Evolutionary conservation across 495 filamentous ascomycete genomes (phyloP).

Genomic region (Thermochaetoides thermophila): DNA sequence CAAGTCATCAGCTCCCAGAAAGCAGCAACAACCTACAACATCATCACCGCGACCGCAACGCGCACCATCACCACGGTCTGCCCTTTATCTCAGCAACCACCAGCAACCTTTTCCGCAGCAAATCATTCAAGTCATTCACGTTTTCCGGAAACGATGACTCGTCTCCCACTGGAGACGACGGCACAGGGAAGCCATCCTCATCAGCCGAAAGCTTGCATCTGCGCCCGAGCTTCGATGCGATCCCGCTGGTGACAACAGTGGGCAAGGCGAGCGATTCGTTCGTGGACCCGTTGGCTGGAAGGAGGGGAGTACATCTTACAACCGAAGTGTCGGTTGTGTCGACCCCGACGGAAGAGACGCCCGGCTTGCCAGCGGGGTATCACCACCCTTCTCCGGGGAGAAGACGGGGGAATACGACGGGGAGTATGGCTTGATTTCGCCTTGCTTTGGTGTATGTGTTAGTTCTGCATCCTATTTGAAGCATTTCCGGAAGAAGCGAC

Average conservation of each 20-base stretch:
- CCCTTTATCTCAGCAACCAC: not conserved
- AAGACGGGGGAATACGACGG: no score
- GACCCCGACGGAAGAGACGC: no score
- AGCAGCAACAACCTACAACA: not conserved
- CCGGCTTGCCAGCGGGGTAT: no score
- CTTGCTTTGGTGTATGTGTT: no score
- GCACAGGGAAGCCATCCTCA: no score
- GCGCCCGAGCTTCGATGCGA: conserved; percentile 4
- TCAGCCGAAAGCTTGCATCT: conserved; percentile 1
- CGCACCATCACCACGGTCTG: not conserved
- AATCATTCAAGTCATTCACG: no score
- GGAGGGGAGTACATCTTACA: not conserved
- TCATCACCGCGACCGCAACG: not conserved
- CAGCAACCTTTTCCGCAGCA: not conserved
- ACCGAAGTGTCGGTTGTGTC: conserved; percentile 3
- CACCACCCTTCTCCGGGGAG: no score
- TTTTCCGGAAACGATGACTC: not conserved
- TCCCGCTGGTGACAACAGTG: conserved; percentile 1
- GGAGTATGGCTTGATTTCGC: no score
- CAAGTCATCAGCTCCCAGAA: not conserved
- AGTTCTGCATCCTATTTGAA: no score
- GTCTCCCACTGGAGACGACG: conserved; percentile 1
- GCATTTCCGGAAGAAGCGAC: no score
- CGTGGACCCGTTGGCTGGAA: conserved; percentile 1
- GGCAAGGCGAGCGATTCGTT: not conserved